Base-by-base conservation (phyloP, 208 protist species). In the Crithidia acanthocephali region DNA sequence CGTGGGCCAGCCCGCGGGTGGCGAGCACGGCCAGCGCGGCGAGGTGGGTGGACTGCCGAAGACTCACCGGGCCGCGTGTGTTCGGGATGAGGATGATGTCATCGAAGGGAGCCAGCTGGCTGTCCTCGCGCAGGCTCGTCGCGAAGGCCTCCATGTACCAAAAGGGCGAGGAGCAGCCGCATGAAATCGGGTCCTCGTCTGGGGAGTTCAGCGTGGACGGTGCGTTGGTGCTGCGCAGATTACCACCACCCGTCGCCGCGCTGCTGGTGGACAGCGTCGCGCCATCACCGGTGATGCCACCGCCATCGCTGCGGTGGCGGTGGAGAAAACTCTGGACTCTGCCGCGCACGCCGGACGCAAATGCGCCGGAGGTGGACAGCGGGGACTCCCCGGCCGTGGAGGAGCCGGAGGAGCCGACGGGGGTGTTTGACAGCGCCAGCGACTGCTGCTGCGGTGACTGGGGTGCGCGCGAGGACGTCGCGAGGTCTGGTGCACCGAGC, bases 51-150 rank as follows among this genome's bases (percentile, higher is more conserved):
- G 92, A 97, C 40, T 86, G 80, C 18, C 82, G 81, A 37, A 95
- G 69, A 20, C 80, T 86, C 10, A 93, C 87, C 10, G 92, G 92
- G 74, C 90, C 90, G 20, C 86, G 87, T 13, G 90, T 94, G 77
- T 97, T 94, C 50, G 92, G 92, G 48, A 97, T 79, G 30, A 97
- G 64, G 70, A 97, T 94, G 56, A 97, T 73, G 48, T 95, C 76
- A 11, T 97, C 92, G 48, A 97, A 93, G 18, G 92, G 92, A 8
- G 83, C 79, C 27, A 92, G 74, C 48, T 90, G 80, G 45, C 89
- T 95, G 71, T 88, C 80, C 32, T 76, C 73, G 33, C 74, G 77
- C 25, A 97, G 61, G 50, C 81, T 88, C 57, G 77, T 76, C 22
- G 83, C 87, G 64, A 96, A 86, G 10, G 80, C 65, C 20, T 90